A percentile compares a stretch with the other conserved stretches of the same genome.
These are phyloP conservation scores for Bromus sterilis DNA, from an alignment of 176 grass and related monocot genomes.

Conservation along the genomic window DNA sequence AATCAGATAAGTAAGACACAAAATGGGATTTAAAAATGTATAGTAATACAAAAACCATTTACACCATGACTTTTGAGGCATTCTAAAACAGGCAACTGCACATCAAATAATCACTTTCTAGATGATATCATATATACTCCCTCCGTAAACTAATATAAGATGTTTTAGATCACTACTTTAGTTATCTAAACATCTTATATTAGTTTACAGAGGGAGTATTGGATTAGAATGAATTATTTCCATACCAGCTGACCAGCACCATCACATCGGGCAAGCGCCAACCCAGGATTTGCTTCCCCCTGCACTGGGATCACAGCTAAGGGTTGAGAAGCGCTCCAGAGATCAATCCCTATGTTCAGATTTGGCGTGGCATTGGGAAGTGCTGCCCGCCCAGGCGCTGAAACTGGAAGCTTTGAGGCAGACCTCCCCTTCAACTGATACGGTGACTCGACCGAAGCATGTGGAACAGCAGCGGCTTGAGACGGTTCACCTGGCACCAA, in stretches of 20 bases:
- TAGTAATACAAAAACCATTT: not conserved
- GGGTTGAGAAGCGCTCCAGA: conserved; percentile 65
- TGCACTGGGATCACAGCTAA: conserved; percentile 37
- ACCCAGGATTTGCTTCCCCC: conserved; percentile 30
- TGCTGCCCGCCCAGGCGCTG: conserved; percentile 69
- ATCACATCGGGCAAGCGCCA: conserved; percentile 27
- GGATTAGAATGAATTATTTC: too few relatives aligned
- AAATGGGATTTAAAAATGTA: not conserved
- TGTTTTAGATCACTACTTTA: too few relatives aligned
- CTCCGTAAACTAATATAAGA: too few relatives aligned
- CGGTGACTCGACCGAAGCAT: conserved; percentile 32
- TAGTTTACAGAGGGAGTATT: too few relatives aligned
- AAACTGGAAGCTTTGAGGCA: conserved; percentile 89
- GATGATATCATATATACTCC: not conserved
- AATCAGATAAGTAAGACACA: not conserved
- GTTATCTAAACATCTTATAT: too few relatives aligned
- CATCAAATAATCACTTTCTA: not conserved
- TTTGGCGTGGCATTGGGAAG: conserved; percentile 58
- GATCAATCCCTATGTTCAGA: conserved; percentile 81
- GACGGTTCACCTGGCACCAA: conserved; percentile 46
- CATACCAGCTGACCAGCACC: conserved; percentile 24
- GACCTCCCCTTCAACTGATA: conserved; percentile 51
- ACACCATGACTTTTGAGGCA: not conserved
- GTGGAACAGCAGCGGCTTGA: conserved; percentile 30
- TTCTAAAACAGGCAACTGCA: not conserved